phyloP scores from a whole-genome alignment of 352 stramenopile species.

The Globisporangium acanthophoron region DNA sequence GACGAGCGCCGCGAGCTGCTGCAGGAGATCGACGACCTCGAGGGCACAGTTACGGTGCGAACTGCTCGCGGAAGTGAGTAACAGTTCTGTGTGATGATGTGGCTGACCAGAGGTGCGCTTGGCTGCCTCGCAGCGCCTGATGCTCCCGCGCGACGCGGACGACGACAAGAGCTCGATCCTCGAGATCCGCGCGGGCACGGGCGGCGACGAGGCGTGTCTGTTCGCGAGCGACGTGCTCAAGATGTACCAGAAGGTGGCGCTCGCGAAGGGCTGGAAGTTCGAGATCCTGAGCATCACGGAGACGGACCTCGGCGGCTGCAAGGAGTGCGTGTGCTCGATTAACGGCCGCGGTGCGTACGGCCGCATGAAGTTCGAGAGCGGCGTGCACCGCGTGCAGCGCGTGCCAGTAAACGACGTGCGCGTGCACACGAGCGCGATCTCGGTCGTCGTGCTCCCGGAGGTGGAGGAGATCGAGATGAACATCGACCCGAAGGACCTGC shows the following conservation, averaged over 20 bases:
- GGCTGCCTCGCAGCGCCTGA: constrained; percentile 31
- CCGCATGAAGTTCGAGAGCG: constrained; percentile 98
- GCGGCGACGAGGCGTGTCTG: constrained; percentile 95
- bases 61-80: not conserved
- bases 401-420: constrained; percentile 95
- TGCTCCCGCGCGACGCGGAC: constrained; percentile 77
- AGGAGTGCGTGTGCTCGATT: constrained; percentile 75
- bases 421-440: constrained; percentile 97
- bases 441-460: constrained; percentile 95
- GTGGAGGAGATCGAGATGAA: constrained; percentile 82
- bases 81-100: not conserved
- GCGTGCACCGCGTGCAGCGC: constrained; percentile 96
- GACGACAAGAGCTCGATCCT: constrained; percentile 97
- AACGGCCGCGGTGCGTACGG: constrained; percentile 87
- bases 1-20: constrained; percentile 68
- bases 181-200: constrained; percentile 95
- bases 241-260: constrained; percentile 91
- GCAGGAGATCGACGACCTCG: constrained; percentile 41
- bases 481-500: constrained; percentile 94
- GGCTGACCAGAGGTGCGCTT: too few relatives aligned
- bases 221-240: constrained; percentile 93
- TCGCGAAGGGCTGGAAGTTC: constrained; percentile 86
- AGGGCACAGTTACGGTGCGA: constrained; percentile 52
- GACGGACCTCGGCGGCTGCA: constrained; percentile 81
- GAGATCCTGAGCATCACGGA: constrained; percentile 86